phyloP scores from a whole-genome alignment of 2,329 filamentous ascomycete species.

The Calonectria pteridis region DNA sequence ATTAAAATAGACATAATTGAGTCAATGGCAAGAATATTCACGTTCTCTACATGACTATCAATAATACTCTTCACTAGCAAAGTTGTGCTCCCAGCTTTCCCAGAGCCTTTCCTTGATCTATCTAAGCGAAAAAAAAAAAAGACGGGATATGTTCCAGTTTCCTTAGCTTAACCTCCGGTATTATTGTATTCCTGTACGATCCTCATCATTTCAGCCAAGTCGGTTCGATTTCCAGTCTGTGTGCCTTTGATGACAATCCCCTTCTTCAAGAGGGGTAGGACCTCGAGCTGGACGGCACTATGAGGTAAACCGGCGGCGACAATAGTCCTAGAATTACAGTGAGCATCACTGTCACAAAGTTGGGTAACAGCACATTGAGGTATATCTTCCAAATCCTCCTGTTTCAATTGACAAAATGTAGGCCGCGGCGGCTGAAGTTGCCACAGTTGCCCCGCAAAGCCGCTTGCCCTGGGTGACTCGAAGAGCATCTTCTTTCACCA shows the following conservation, averaged over 20 bases:
- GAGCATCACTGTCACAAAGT: neutral
- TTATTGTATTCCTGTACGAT: neutral
- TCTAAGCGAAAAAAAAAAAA: neutral
- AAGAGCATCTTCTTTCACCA: neutral
- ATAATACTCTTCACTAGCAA: neutral
- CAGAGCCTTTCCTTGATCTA: neutral
- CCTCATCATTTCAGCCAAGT: neutral
- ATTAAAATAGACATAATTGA: no score
- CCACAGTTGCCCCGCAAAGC: neutral
- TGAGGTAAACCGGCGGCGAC: neutral
- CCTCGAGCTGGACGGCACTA: neutral
- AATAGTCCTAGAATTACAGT: neutral
- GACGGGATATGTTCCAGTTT: neutral
- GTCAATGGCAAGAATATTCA: no score
- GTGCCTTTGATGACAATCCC: neutral
- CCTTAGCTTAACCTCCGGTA: neutral
- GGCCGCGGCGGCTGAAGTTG: neutral
- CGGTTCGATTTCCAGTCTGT: neutral
- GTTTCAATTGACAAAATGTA: neutral
- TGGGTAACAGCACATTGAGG: neutral
- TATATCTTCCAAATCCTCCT: neutral
- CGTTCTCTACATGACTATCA: no score
- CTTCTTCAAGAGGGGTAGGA: neutral
- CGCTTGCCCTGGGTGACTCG: neutral
- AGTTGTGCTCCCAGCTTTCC: neutral